Conservation (phyloP, 2,329 filamentous ascomycete species). For the Blastomyces gilchristii region DNA sequence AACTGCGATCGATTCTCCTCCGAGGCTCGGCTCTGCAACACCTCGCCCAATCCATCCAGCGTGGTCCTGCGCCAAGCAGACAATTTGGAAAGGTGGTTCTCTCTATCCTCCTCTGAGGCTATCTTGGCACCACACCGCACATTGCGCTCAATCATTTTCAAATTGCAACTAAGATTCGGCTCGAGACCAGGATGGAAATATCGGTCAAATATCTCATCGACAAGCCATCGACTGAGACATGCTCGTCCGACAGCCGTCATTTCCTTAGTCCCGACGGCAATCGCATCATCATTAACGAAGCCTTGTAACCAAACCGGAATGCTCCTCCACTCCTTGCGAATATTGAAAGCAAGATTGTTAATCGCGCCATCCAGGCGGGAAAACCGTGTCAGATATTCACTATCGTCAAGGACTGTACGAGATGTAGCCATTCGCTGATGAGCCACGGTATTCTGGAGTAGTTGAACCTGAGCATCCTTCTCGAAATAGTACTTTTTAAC, state of each 20-base stretch:
- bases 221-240: slow-evolving; percentile 78
- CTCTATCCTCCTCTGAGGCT: slow-evolving; percentile 74
- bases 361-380: slow-evolving; percentile 86
- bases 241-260: slow-evolving; percentile 94
- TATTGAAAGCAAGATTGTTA: slow-evolving; percentile 89
- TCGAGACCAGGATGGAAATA: slow-evolving; percentile 90
- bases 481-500: slow-evolving; percentile 98
- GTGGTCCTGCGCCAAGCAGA: slow-evolving; percentile 91
- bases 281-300: slow-evolving; percentile 74
- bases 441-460: slow-evolving; percentile 92
- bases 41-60: slow-evolving; percentile 72
- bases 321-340: slow-evolving; percentile 83
- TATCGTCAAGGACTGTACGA: slow-evolving; percentile 87
- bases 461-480: slow-evolving; percentile 77
- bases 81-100: slow-evolving; percentile 76
- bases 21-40: slow-evolving; percentile 56
- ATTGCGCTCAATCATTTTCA: slow-evolving; percentile 81
- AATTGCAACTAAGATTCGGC: slow-evolving; percentile 58
- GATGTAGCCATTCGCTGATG: slow-evolving; percentile 93
- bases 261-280: slow-evolving; percentile 83
- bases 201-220: slow-evolving; percentile 81
- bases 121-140: slow-evolving; percentile 67
- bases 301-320: slow-evolving; percentile 71
- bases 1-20: slow-evolving; percentile 58
- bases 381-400: slow-evolving; percentile 82